Base-by-base conservation (phyloP, 495 filamentous ascomycete species). In the Chaetomium fimeti region DNA sequence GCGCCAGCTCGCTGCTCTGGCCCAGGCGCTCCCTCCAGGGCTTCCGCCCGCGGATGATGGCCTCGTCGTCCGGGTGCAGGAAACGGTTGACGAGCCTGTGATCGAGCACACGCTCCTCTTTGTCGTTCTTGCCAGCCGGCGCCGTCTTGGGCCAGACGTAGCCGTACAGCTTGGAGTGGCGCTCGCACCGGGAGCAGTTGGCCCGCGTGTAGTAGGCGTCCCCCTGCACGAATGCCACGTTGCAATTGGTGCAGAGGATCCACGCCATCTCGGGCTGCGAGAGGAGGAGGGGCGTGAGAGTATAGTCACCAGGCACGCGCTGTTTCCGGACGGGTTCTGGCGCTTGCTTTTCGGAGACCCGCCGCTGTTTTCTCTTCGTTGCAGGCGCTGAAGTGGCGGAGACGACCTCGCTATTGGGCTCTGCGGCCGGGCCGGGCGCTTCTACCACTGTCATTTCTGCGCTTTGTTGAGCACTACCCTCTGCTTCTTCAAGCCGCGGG, bases 101-200 rank as follows among this genome's bases (percentile, higher is more conserved):
- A 65, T 93, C 90, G 68, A 91, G 81, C 8, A 92, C 75, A 2
- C 90, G 81, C 60, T 90, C 88, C 70, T 96, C 92, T 25, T 83
- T 85, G 70, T 98, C 94, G 13, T 78, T 64, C 20, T 83, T 83
- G 0, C 89, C 89, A 62, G 87, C 83, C 24, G 81, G 87, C 42
- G 96, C 89, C 2, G 95, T 98, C 76, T 98, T 95, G 20, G 94
- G 94, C 95, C 95, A 99, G 57, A 86, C 83, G 69, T 89, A 96
- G 0, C 95, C 95, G 73, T 97, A 99, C 1, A 99, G 80, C 75
- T 95, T 98, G 28, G 90, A 93, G 69, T 99, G 94, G 0, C 95
- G 84, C 78, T 98, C 95, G 76, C 94, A 99, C 20, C 95, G 85
- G 12, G 89, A 91, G 72, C 94, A 99, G 29, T 89, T 88, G 25